A percentile compares a stretch with the other conserved stretches of the same genome.
These are phyloP conservation scores for Scutellaria baicalensis DNA, from an alignment of 257 asterid species.

Conservation along the genomic window DNA sequence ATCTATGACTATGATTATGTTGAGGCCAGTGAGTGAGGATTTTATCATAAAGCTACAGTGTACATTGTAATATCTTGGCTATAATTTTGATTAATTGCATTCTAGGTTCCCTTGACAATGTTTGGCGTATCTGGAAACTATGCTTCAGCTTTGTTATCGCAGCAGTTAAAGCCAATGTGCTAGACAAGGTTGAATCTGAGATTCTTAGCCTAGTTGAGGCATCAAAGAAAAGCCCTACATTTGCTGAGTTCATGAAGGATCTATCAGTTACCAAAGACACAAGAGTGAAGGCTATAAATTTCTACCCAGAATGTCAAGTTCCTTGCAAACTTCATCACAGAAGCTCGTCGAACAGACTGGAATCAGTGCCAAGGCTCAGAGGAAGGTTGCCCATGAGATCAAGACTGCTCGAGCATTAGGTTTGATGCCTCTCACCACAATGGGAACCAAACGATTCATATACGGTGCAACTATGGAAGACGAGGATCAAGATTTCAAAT, in stretches of 20 bases:
- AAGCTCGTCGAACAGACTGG: too few species aligned
- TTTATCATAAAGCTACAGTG: not conserved
- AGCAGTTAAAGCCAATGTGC: slow-evolving; percentile 64
- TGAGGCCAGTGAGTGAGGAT: not conserved
- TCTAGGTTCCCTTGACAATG: slow-evolving; percentile 75
- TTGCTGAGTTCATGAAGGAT: slow-evolving; percentile 80
- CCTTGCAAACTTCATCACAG: too few species aligned
- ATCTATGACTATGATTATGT: not conserved
- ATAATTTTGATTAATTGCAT: slow-evolving; percentile 4
- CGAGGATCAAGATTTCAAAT: too few species aligned
- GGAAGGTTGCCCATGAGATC: too few species aligned
- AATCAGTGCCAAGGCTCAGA: too few species aligned
- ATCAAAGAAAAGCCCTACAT: slow-evolving; percentile 64
- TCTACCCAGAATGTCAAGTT: too few species aligned
- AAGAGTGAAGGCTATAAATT: slow-evolving; percentile 62
- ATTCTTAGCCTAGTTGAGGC: slow-evolving; percentile 64
- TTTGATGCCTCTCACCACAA: too few species aligned
- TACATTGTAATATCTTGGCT: slow-evolving; percentile 2
- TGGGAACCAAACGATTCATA: too few species aligned
- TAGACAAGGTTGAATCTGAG: slow-evolving; percentile 91
- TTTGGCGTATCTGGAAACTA: slow-evolving; percentile 89
- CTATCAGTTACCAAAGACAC: slow-evolving; percentile 49
- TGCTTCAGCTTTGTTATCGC: slow-evolving; percentile 80
- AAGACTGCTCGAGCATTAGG: too few species aligned
- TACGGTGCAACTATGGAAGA: too few species aligned